Base-by-base conservation (phyloP, 2,329 filamentous ascomycete genomes). In the Rutstroemia sp. region DNA sequence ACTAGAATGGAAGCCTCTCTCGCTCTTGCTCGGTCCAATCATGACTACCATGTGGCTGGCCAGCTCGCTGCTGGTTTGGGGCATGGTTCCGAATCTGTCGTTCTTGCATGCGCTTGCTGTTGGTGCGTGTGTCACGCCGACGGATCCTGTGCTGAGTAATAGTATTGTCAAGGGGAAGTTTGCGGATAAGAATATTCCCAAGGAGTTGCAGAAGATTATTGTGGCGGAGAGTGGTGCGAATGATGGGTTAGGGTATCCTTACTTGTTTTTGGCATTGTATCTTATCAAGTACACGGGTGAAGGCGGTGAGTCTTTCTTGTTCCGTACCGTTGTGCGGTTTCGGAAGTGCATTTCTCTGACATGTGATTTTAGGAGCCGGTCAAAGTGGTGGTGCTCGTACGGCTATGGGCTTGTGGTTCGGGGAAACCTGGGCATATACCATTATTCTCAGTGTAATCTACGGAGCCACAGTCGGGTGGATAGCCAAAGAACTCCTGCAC, bases 141-240 rank as follows among this genome's bases (percentile, higher is more conserved):
- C 92, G 0, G 92, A 96, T 65, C 92, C 92, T 0, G 84, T 96
- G 1, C 72, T 96, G 39, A 92, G 88, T 16, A 92, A 94, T 61
- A 88, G 88, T 2, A 95, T 96, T 57, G 89, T 96, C 47, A 96
- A 96, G 74, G 91, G 91, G 34, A 92, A 89, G 65, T 96, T 95
- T 68, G 92, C 92, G 1, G 91, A 96, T 66, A 87, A 91, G 65
- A 94, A 96, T 68, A 86, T 96, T 17, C 90, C 92, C 0, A 85
- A 84, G 57, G 81, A 86, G 27, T 74, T 96, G 49, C 90, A 95
- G 73, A 84, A 87, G 61, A 89, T 90, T 63, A 88, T 90, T 66
- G 80, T 88, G 49, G 86, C 68, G 2, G 91, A 96, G 73, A 91
- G 88, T 0, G 92, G 91, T 1, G 88, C 89, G 1, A 96, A 96